Percentiles rank a stretch among this genome's conserved stretches.
phyloP scores from a whole-genome alignment of 1,139 yeast genomes.

The Lizanozyma gosingica region DNA sequence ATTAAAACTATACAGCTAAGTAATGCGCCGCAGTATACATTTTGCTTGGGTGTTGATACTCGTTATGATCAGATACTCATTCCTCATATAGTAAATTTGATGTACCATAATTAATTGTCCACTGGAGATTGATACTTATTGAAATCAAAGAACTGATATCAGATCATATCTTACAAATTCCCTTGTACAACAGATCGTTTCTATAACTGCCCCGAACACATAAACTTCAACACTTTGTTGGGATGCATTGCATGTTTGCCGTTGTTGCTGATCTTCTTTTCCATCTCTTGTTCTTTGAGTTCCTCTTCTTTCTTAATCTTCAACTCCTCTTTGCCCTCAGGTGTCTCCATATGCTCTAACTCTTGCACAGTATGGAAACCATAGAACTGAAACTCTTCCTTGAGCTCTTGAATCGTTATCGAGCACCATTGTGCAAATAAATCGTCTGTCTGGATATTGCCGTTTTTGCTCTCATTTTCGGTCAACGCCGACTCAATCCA shows the following conservation, averaged over 20 bases:
- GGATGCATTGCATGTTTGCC: conserved; percentile 27
- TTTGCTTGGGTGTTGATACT: too few relatives aligned
- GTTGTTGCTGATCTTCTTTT: conserved; percentile 21
- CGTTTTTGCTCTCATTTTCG: conserved; percentile 21
- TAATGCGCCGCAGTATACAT: too few relatives aligned
- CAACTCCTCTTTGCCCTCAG: conserved; percentile 31
- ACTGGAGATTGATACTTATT: too few relatives aligned
- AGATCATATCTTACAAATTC: too few relatives aligned
- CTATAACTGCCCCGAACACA: conserved; percentile 24
- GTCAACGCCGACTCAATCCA: conserved; percentile 62
- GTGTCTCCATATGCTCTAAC: conserved; percentile 25
- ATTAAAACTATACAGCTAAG: too few relatives aligned
- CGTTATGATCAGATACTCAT: too few relatives aligned
- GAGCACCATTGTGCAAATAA: conserved; percentile 59
- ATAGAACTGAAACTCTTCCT: conserved; percentile 50
- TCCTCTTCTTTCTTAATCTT: conserved; percentile 20
- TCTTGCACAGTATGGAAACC: conserved; percentile 52
- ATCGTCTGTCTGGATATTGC: conserved; percentile 31
- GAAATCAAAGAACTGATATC: too few relatives aligned
- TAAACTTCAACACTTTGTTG: conserved; percentile 31
- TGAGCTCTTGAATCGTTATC: conserved; percentile 39
- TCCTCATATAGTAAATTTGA: too few relatives aligned
- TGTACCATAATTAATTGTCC: too few relatives aligned
- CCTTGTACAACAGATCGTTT: too few relatives aligned
- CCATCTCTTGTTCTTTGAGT: conserved; percentile 18